These are phyloP conservation scores for Pseudocercospora crystallina DNA, from an alignment of 2,329 filamentous ascomycete species.

Conservation along the genomic window DNA sequence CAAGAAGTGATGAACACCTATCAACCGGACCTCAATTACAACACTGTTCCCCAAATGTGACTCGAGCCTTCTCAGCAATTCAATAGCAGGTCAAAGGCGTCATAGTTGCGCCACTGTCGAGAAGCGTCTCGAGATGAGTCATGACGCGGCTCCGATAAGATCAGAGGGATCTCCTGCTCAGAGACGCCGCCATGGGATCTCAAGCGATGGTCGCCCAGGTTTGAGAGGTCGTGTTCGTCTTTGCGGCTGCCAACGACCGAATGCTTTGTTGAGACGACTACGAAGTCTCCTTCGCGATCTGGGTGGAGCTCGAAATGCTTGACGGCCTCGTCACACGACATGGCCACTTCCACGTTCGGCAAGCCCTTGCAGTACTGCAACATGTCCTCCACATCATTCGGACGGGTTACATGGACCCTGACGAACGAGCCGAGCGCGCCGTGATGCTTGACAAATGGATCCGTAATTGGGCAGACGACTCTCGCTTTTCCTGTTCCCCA, in stretches of 20 bases:
- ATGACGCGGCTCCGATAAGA: slow-evolving; percentile 33
- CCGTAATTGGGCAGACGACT: slow-evolving; percentile 48
- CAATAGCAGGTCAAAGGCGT: slow-evolving; percentile 41
- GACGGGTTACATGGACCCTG: slow-evolving; percentile 39
- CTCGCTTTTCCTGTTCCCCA: slow-evolving; percentile 36
- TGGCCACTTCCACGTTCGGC: slow-evolving; percentile 37
- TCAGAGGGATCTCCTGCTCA: slow-evolving; percentile 41
- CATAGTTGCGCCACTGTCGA: slow-evolving; percentile 40
- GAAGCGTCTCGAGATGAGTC: slow-evolving; percentile 4
- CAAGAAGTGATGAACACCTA: slow-evolving; percentile 27
- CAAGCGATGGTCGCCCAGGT: slow-evolving; percentile 37
- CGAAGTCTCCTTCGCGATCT: slow-evolving; percentile 44
- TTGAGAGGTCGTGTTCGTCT: slow-evolving; percentile 39
- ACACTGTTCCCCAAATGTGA: slow-evolving; percentile 21
- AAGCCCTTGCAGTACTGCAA: slow-evolving; percentile 32
- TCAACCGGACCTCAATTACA: slow-evolving; percentile 27
- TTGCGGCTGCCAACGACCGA: slow-evolving; percentile 40
- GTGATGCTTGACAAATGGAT: slow-evolving; percentile 47
- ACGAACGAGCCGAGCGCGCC: slow-evolving; percentile 46
- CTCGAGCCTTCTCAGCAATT: slow-evolving; percentile 25
- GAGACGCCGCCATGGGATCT: slow-evolving; percentile 45
- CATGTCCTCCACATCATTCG: slow-evolving; percentile 30
- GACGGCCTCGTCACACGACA: slow-evolving; percentile 37
- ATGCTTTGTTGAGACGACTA: slow-evolving; percentile 40
- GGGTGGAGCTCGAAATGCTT: slow-evolving; percentile 39